Base-by-base conservation (phyloP, 768 basidiomycete species). In the Sarcodon aspratus region DNA sequence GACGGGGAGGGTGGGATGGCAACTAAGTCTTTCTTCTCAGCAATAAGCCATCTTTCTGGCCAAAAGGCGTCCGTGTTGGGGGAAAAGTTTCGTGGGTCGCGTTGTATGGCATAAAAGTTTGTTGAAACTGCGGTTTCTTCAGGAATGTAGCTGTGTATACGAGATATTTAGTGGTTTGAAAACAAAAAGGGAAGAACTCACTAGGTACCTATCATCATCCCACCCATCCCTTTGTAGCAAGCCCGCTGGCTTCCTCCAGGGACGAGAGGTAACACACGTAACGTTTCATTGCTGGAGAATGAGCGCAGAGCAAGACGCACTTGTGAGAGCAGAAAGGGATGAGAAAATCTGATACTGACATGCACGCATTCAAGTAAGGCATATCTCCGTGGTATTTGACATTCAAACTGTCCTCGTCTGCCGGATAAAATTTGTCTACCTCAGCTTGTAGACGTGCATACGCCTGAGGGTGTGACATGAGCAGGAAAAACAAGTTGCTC, bases 231-330 rank as follows among this genome's bases (percentile, higher is more conserved):
- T n/a, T 45, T 51, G 1, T 55, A 52, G 0, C 66, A 61, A 33
- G 65, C 61, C 33, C 74, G 66, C 44, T 70, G 66, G 6, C 66
- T 63, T 35, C 60, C 53, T n/a, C 68, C 69, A 2, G 63, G 61
- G 9, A 71, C 59, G 1, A 73, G 66, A 15, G 75, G 73, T 6
- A 65, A 61, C 33, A 76, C 62, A 31, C 73, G 68, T 46, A 76
- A 54, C 5, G 66, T 60, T 58, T 76, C 75, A 36, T 75, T 72
- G 52, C 75, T 42, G 11, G 5, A 13, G 7, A 42, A 8, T 27
- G 21, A 27, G 5, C 21, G 21, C 21, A 27, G 21, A 27, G 21
- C 2, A 27, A 27, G 21, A 27, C 5, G 21, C 21, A 27, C 21
- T 27, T 27, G 21, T 27, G 5, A 27, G 21, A 5, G 21, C 21